Conservation (phyloP, 306 rosid species). For the Dicorynia guianensis region DNA sequence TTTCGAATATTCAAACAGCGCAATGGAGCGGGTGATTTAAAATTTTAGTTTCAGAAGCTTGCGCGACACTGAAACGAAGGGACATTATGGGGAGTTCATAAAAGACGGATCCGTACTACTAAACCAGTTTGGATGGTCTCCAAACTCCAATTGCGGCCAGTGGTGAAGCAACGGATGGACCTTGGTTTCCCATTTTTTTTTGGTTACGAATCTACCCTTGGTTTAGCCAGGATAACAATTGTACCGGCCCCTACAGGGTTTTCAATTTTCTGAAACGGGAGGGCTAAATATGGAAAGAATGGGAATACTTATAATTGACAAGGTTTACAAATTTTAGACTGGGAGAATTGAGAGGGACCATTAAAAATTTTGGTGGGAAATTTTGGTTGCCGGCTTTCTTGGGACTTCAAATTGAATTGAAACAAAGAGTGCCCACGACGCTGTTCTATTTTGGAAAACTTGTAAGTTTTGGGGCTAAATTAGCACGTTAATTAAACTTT, state of each 20-base stretch:
- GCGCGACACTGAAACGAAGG: conserved; percentile 47
- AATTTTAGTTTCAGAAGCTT: conserved; percentile 49
- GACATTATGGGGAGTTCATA: conserved; percentile 34
- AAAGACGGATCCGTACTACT: too few species aligned
- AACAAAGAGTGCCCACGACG: too few species aligned
- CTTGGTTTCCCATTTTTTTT: too few species aligned
- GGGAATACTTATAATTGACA: too few species aligned
- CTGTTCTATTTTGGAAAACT: too few species aligned
- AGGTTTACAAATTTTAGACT: too few species aligned
- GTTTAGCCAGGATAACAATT: background rate
- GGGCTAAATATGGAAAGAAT: background rate
- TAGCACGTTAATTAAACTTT: too few species aligned
- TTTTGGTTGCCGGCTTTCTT: background rate
- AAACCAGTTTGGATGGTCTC: background rate
- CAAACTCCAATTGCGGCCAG: background rate
- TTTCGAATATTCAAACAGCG: conserved; percentile 15
- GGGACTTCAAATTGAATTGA: background rate
- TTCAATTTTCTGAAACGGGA: background rate
- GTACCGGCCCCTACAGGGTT: background rate
- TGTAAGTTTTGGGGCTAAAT: too few species aligned
- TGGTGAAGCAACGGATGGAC: background rate
- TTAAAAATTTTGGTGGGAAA: background rate
- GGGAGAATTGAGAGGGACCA: too few species aligned
- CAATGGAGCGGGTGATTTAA: conserved; percentile 59
- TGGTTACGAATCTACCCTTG: background rate